A percentile compares a stretch with the other conserved stretches of the same genome.
phyloP scores from a whole-genome alignment of 2,329 filamentous ascomycete species.

The Aaosphaeria arxii region DNA sequence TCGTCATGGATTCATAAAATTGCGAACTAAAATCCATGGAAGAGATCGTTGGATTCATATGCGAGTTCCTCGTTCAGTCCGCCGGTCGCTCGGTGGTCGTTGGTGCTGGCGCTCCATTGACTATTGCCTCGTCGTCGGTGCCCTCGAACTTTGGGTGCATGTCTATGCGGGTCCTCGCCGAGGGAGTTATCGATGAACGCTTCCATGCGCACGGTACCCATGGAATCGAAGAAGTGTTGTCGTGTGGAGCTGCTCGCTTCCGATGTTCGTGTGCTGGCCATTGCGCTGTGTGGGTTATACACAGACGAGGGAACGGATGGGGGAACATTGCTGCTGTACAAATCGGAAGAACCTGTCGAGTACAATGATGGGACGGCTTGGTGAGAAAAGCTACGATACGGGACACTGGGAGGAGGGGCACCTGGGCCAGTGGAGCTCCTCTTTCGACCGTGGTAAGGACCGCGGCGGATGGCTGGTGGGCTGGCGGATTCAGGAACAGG shows the following conservation, averaged over 20 bases:
- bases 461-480: conserved; percentile 69
- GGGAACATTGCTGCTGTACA: conserved; percentile 25
- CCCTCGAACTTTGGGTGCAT: conserved; percentile 16
- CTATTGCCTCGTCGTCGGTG: conserved; percentile 31
- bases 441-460: conserved; percentile 72
- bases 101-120: conserved; percentile 35
- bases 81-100: conserved; percentile 24
- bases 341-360: conserved; percentile 39
- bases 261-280: conserved; percentile 51
- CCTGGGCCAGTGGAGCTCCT: conserved; percentile 85
- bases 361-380: conserved; percentile 39
- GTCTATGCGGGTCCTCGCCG: conserved; percentile 15
- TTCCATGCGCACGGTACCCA: conserved; percentile 94
- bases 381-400: conserved; percentile 75
- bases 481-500: conserved; percentile 62
- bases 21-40: conserved; percentile 29
- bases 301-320: conserved; percentile 37
- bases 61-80: conserved; percentile 32
- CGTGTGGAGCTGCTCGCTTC: conserved; percentile 49
- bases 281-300: conserved; percentile 37
- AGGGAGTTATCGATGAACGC: conserved; percentile 72
- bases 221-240: conserved; percentile 72
- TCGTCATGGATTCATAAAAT: too few relatives aligned
- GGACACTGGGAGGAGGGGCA: conserved; percentile 60
- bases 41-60: conserved; percentile 30